Percentiles rank a stretch among this genome's conserved stretches.
Conservation (phyloP, 169 alveolate species). For the Theileria sp. region DNA sequence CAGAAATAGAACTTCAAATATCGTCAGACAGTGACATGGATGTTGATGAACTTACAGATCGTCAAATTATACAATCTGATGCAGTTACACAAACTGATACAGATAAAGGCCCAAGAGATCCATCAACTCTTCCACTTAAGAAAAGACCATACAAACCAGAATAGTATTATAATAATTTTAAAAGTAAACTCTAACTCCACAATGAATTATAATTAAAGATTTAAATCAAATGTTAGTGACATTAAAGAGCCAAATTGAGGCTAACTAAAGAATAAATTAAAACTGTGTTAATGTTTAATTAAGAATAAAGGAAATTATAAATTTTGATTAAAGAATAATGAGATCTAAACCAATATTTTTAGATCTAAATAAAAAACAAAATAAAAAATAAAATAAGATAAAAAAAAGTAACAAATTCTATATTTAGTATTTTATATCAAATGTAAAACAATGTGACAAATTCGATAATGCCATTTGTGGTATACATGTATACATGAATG, state of each 20-base stretch:
- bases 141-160: not conserved
- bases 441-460: too few relatives aligned
- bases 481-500: not conserved
- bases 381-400: not conserved
- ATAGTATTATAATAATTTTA: too few relatives aligned
- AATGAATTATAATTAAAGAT: too few relatives aligned
- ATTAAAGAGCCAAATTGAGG: not conserved
- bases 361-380: not conserved
- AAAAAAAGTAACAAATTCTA: too few relatives aligned
- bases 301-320: not conserved
- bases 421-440: too few relatives aligned
- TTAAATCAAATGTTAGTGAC: not conserved
- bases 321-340: not conserved
- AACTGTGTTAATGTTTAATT: not conserved
- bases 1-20: not conserved
- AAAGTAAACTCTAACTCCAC: too few relatives aligned
- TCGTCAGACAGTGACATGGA: not conserved
- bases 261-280: not conserved
- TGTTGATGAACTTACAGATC: not conserved
- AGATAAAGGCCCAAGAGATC: not conserved
- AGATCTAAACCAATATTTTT: too few relatives aligned
- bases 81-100: not conserved
- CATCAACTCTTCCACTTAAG: not conserved
- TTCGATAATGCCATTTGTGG: too few relatives aligned
- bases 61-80: not conserved